Base-by-base conservation (phyloP, 2,329 filamentous ascomycete genomes). In the Stagonosporopsis rhizophila region DNA sequence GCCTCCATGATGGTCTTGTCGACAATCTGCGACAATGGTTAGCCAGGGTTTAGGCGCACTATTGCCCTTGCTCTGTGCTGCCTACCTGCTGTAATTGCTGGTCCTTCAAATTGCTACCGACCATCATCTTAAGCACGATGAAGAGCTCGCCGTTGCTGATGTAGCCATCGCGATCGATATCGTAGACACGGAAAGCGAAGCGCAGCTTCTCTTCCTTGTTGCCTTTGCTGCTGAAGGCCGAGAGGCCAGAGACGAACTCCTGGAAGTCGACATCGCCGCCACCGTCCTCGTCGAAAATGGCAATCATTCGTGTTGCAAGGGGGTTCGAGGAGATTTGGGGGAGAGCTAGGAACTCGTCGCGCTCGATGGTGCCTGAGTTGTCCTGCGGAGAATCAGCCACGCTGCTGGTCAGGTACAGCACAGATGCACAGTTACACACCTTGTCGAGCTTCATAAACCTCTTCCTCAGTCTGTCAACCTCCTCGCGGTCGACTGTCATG, bases 1-100 rank as follows among this genome's bases (percentile, higher is more conserved):
- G 95, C 95, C 82, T 99, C 95, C 95, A 98, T 98, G 77, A 99
- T 98, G 58, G 95, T 99, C 87, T 99, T 99, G 82, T 99, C 95
- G 68, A 99, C 95, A 76, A 99, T 99, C 86, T 52, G 49, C 27
- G 27, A 22, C 15, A 40, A 25, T 41, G 25, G n/a, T 52, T 45
- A 52, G 41, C 34, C 2, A 32, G 11, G 14, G 20, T 27, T 27
- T 38, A 30, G 3, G 15, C 20, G 2, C 20, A 4, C 6, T 25
- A 34, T 11, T n/a, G 11, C 9, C 17, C 25, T 11, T 23, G 20
- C 6, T 11, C 12, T 42, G 27, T n/a, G 8, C 38, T 9, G 44
- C 68, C 45, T 70, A 82, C 80, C 79, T 94, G 95, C 82, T 99
- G 95, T 76, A 99, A 81, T 81, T 99, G 95, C 80, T 97, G 92